Base-by-base conservation (phyloP, 164 flowering plant genomes). In the Vitis riparia region DNA sequence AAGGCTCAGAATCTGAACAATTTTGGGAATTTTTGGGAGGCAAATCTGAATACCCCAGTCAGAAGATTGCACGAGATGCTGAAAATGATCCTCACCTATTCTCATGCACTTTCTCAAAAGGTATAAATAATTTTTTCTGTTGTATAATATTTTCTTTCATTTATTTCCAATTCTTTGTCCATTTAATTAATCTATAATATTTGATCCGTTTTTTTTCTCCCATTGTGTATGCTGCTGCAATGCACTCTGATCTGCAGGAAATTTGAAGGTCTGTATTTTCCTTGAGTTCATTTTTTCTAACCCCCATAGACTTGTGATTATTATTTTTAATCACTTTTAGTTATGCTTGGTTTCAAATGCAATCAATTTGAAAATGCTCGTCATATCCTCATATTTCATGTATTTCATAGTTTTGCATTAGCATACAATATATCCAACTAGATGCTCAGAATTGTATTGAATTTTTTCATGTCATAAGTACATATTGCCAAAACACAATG, bases 61-160 rank as follows among this genome's bases (percentile, higher is more conserved):
- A 96, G 75, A 96, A 92, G 85, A 83, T 91, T 76, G 80, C 51
- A 55, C 84, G 84, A 72, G 87, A 81, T 53, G 78, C 87, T 55
- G 99, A 96, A 81, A 87, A 80, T 75, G 99, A 96, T 84, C 90
- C 97, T 77, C 98, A 87, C 68, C 82, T 96, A 37, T 96, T 96
- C 77, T 85, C 95, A 50, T 93, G 97, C 83, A 75, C 79, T 59
- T 89, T 84, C 75, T 74, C 84, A 49, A 85, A 88, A 74, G 98
- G 99, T 93, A 77, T 16, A 59, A 16, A 62, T 50, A 61, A 70
- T 15, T 55, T 14, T 27, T 19, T 67, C 9, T n/a, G 13, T 58
- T 51, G 62, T 49, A 16, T 17, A 8, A 1, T 49, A 12, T 48
- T 69, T 62, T 37, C 29, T 11, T 58, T 49, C 51, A n/a, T 59